phyloP scores from a whole-genome alignment of 2,329 filamentous ascomycete species.

The Aspergillus sp. region DNA sequence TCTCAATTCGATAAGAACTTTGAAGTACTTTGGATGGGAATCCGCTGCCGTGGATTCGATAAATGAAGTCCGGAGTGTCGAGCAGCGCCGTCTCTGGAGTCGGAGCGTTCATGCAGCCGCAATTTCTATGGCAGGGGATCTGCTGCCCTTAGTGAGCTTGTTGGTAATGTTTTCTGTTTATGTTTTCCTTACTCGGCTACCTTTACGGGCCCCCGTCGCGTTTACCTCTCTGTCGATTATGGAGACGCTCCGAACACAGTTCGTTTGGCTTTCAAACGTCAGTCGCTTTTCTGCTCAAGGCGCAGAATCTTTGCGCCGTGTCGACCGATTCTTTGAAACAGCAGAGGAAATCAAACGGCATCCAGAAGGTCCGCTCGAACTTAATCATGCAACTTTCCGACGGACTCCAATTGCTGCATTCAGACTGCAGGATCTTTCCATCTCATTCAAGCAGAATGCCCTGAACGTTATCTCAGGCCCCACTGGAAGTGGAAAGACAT shows the following conservation, averaged over 20 bases:
- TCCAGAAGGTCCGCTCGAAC: constrained; percentile 46
- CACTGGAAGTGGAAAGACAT: constrained; percentile 56
- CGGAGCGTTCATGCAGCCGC: constrained; percentile 41
- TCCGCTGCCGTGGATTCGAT: constrained; percentile 49
- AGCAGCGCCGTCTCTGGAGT: constrained; percentile 53
- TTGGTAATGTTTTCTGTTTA: constrained; percentile 53
- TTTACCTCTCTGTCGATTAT: constrained; percentile 55
- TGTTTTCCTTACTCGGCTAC: constrained; percentile 44
- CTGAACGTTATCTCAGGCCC: constrained; percentile 52
- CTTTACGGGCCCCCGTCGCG: constrained; percentile 52
- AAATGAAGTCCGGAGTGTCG: constrained; percentile 44
- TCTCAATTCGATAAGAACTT: constrained; percentile 52
- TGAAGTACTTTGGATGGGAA: constrained; percentile 62
- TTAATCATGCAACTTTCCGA: constrained; percentile 46
- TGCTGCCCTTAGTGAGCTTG: constrained; percentile 50
- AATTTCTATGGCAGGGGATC: constrained; percentile 48
- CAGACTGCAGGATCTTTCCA: constrained; percentile 32
- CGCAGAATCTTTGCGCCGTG: constrained; percentile 45
- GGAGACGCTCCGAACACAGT: constrained; percentile 50
- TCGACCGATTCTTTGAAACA: constrained; percentile 53
- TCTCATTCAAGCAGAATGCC: constrained; percentile 51
- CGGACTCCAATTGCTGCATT: constrained; percentile 50
- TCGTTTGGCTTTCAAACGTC: constrained; percentile 47
- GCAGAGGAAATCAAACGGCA: constrained; percentile 47
- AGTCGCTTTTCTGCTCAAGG: constrained; percentile 41